Conservation (phyloP, 768 basidiomycete species). For the Amanita inopinata region DNA sequence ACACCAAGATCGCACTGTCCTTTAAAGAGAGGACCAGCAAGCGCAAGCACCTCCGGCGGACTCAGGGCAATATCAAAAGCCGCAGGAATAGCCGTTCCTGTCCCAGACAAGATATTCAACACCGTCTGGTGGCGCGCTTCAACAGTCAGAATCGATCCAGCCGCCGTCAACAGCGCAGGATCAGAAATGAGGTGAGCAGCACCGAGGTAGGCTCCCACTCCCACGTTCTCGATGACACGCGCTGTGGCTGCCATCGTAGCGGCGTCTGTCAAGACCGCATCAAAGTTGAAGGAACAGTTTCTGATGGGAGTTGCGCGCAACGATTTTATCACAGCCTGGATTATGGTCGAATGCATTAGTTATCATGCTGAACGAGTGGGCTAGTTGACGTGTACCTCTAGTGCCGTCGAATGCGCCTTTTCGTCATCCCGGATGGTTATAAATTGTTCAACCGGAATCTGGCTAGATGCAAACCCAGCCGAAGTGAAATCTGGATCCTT, state of each 20-base stretch:
- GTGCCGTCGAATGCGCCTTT: conserved; percentile 41
- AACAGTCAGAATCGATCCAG: conserved; percentile 65
- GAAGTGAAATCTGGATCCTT: conserved; percentile 46
- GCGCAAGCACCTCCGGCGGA: conserved; percentile 61
- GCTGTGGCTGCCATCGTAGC: conserved; percentile 61
- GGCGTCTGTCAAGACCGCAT: conserved; percentile 51
- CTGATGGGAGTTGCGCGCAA: conserved; percentile 46
- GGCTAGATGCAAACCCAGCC: conserved; percentile 53
- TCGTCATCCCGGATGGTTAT: conserved; percentile 53
- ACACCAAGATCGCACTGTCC: conserved; percentile 56
- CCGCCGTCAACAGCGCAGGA: conserved; percentile 51
- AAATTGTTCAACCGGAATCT: conserved; percentile 54
- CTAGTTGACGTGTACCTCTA: conserved; percentile 34
- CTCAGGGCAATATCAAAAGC: conserved; percentile 68
- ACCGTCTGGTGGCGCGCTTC: conserved; percentile 81
- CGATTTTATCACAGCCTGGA: conserved; percentile 39
- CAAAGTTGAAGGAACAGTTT: conserved; percentile 63
- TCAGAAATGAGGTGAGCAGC: conserved; percentile 55
- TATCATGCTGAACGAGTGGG: conserved; percentile 3
- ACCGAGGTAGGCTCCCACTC: conserved; percentile 71
- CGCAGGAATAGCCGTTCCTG: conserved; percentile 48
- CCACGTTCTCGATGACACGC: conserved; percentile 67
- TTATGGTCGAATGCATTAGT: background rate
- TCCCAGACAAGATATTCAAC: conserved; percentile 56
- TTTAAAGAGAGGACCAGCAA: conserved; percentile 58